Conservation (phyloP, 2,329 filamentous ascomycete genomes). For the Paraphoma chrysanthemicola region DNA sequence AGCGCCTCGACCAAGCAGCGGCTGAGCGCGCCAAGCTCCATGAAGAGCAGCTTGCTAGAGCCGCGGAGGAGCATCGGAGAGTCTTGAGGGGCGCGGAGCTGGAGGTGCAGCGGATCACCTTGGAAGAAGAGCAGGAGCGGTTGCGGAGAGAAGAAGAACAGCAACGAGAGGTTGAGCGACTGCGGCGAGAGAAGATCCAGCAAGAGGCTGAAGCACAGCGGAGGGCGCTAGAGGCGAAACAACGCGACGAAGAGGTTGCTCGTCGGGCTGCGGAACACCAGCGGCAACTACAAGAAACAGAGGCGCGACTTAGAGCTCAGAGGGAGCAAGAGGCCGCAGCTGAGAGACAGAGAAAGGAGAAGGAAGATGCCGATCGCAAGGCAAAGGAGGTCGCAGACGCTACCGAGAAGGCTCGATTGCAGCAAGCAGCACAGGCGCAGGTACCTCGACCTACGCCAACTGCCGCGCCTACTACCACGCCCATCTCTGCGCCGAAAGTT, state of each 20-base stretch:
- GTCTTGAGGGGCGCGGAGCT: slow-evolving; percentile 65
- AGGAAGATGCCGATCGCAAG: slow-evolving; percentile 38
- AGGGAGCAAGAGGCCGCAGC: slow-evolving; percentile 38
- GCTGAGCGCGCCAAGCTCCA: slow-evolving; percentile 70
- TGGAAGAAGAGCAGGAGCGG: slow-evolving; percentile 50
- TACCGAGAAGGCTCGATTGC: slow-evolving; percentile 28
- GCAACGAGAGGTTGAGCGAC: slow-evolving; percentile 46
- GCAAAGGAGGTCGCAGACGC: slow-evolving; percentile 36
- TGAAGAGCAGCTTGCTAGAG: slow-evolving; percentile 69
- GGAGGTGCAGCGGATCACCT: slow-evolving; percentile 57
- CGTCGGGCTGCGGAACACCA: slow-evolving; percentile 36
- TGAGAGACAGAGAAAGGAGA: slow-evolving; percentile 34
- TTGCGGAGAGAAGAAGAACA: slow-evolving; percentile 45
- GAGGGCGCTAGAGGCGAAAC: slow-evolving; percentile 42
- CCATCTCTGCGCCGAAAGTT: slow-evolving; percentile 1
- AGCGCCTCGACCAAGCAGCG: slow-evolving; percentile 67
- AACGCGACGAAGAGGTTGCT: slow-evolving; percentile 40
- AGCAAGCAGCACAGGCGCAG: slow-evolving; percentile 21
- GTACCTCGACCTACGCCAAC: slow-evolving; percentile 12
- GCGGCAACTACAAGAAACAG: slow-evolving; percentile 37
- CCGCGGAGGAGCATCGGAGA: slow-evolving; percentile 70
- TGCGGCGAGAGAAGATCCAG: slow-evolving; percentile 54
- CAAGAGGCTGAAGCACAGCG: slow-evolving; percentile 46
- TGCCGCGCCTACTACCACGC: slow-evolving; percentile 2
- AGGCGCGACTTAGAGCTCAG: slow-evolving; percentile 39